Conservation (phyloP, 352 stramenopile genomes). For the Lagenidium sp. region DNA sequence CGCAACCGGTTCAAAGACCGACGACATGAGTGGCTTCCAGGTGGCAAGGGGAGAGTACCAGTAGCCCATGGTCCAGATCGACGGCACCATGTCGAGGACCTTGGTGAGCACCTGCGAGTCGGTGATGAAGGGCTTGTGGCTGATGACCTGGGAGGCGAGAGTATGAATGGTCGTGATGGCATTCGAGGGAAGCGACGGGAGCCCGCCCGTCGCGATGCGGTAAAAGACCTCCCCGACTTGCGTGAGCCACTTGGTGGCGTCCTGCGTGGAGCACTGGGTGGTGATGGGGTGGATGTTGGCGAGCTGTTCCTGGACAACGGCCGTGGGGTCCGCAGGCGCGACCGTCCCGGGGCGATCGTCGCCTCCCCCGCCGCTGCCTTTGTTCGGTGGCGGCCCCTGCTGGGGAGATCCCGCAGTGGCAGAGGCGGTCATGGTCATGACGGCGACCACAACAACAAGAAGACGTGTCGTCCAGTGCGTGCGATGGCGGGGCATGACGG, state of each 20-base stretch:
- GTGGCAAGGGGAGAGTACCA: constrained; percentile 33
- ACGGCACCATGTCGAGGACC: constrained; percentile 24
- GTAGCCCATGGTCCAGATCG: constrained; percentile 39
- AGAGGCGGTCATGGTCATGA: too few relatives aligned
- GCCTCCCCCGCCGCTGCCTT: too few relatives aligned
- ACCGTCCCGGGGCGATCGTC: too few relatives aligned
- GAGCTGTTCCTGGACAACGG: constrained; percentile 21
- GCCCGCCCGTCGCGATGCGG: constrained; percentile 27
- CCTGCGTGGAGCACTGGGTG: constrained; percentile 6
- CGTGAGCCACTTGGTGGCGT: constrained; percentile 21
- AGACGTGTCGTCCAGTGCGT: too few relatives aligned
- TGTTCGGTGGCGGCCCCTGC: too few relatives aligned
- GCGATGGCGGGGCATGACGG: too few relatives aligned
- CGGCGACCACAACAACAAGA: too few relatives aligned
- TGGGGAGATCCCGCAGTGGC: too few relatives aligned
- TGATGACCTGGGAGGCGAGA: constrained; percentile 20
- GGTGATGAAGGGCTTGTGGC: constrained; percentile 9
- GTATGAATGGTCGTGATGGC: constrained; percentile 22
- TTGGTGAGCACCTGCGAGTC: constrained; percentile 19
- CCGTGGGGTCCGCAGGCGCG: too few relatives aligned
- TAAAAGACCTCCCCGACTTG: constrained; percentile 30
- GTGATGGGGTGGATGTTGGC: constrained; percentile 20
- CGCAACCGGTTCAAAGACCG: constrained; percentile 19
- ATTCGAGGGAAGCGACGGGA: constrained; percentile 24
- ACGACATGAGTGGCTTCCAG: constrained; percentile 24